Conservation (phyloP, 768 basidiomycete genomes). For the Serendipita sp. region DNA sequence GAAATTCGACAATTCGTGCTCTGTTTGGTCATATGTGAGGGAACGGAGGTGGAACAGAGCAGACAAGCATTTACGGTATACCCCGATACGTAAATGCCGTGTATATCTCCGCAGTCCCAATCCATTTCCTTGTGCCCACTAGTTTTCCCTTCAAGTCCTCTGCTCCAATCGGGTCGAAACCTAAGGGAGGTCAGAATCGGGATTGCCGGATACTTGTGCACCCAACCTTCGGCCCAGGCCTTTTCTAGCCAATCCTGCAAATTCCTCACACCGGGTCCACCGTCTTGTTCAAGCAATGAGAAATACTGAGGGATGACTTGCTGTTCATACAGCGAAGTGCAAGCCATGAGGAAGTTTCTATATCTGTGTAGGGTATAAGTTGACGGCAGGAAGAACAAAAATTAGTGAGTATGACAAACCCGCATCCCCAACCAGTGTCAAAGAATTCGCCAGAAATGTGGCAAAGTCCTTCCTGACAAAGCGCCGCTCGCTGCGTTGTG, state of each 20-base stretch:
- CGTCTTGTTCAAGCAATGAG: constrained; percentile 38
- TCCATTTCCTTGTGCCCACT: constrained; percentile 50
- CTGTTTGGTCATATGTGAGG: constrained; percentile 21
- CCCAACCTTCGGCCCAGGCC: constrained; percentile 60
- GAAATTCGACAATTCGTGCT: constrained; percentile 49
- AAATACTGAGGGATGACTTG: constrained; percentile 44
- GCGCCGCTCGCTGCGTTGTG: constrained; percentile 35
- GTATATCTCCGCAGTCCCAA: constrained; percentile 69
- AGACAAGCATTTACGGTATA: constrained; percentile 51
- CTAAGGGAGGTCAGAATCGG: constrained; percentile 21
- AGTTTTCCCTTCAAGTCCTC: constrained; percentile 37
- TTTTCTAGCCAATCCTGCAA: constrained; percentile 66
- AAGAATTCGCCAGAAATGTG: constrained; percentile 43
- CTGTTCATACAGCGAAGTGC: constrained; percentile 57
- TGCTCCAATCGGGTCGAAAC: constrained; percentile 61
- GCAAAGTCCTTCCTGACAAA: constrained; percentile 49
- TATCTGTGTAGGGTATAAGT: constrained; percentile 34
- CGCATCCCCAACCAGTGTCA: constrained; percentile 62
- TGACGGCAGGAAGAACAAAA: constrained; percentile 7
- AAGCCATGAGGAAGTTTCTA: constrained; percentile 70
- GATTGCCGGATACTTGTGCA: not conserved
- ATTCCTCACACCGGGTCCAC: constrained; percentile 52
- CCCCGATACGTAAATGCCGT: constrained; percentile 64
- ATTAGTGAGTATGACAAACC: constrained; percentile 26
- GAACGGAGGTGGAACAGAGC: not conserved